Evolutionary conservation across 176 grass and related monocot species (phyloP), one percentile per base, ranked within the genome.

Genomic region (Carex kokanica): DNA sequence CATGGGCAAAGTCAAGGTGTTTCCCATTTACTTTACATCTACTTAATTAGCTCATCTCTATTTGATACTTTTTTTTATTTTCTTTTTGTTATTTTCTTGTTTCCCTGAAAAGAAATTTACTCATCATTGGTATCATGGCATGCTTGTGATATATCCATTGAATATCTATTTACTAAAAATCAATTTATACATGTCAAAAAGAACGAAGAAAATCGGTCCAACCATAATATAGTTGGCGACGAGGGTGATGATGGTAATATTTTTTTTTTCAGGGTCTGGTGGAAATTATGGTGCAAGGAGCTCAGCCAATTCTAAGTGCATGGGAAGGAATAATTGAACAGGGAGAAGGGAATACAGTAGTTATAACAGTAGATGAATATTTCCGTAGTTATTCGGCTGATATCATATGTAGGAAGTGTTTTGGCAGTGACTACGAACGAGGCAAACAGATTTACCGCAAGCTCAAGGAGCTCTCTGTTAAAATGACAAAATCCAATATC

Each of bases 321-420:
- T 98, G 95, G 95, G 89, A 90, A 13, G 60, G 2, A 38, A 75
- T 17, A 3, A 70, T 88, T 15, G 82, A 80, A 8, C 5, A 85
- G 7, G 40, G 40, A n/a, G 87, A 65, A 12, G 89, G 88, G 17
- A 43, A 85, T 0, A 73, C 67, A 3, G 91, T 83, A 57, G 87
- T 59, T 8, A 5, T 99, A 8, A 84, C 43, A 54, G 86, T 95
- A 1, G 93, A 99, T 38, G 86, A 89, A 5, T 91, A 92, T 78
- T 83, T 99, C 55, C 47, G 91, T 17, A 86, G 91, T 84, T 95
- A 91, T 84, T 99, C 96, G 21, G 94, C 94, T 20, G 93, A 99
- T 81, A 93, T 99, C 10, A 90, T 99, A 81, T 93, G 93, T 8
- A 29, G 88, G 65, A 86, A 90, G 0, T 94, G 86, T 64, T 99